Conservation (phyloP, 2,329 filamentous ascomycete genomes). For the Sclerotinia minor region DNA sequence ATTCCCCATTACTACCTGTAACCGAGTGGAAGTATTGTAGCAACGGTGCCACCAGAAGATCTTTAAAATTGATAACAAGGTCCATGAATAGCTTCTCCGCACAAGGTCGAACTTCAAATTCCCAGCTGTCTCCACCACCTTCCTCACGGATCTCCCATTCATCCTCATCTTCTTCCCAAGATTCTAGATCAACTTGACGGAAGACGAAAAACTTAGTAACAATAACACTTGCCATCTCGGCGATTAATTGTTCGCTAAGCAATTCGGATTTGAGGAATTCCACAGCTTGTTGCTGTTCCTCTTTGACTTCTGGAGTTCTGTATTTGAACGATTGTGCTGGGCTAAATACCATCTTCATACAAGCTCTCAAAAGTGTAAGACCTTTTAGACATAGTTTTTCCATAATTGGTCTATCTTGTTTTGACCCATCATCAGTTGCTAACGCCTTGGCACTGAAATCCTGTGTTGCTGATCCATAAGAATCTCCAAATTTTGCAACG, state of each 20-base stretch:
- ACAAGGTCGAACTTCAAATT: conserved; percentile 89
- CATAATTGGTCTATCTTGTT: conserved; percentile 60
- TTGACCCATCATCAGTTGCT: conserved; percentile 49
- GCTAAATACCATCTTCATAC: conserved; percentile 80
- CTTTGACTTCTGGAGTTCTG: conserved; percentile 69
- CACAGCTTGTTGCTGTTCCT: conserved; percentile 71
- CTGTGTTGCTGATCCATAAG: conserved; percentile 56
- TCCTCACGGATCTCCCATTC: conserved; percentile 94
- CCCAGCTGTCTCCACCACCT: conserved; percentile 79
- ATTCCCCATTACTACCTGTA: conserved; percentile 58
- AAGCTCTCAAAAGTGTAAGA: conserved; percentile 77
- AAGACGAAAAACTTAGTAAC: conserved; percentile 90
- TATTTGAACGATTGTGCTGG: conserved; percentile 83
- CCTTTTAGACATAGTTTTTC: conserved; percentile 84
- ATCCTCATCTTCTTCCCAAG: conserved; percentile 93
- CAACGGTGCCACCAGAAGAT: conserved; percentile 74
- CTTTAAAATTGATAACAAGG: conserved; percentile 84
- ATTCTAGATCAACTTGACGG: conserved; percentile 77
- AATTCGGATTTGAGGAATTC: conserved; percentile 70
- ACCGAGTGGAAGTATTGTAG: conserved; percentile 80
- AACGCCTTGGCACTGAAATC: conserved; percentile 47
- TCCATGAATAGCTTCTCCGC: conserved; percentile 93
- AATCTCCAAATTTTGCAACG: conserved; percentile 72
- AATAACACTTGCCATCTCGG: conserved; percentile 78
- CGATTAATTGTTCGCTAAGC: conserved; percentile 73